Evolutionary conservation across 2,329 filamentous ascomycete genomes (phyloP), one percentile per base, ranked within the genome.

Genomic region (Hawksworthiomyces lignivorus): DNA sequence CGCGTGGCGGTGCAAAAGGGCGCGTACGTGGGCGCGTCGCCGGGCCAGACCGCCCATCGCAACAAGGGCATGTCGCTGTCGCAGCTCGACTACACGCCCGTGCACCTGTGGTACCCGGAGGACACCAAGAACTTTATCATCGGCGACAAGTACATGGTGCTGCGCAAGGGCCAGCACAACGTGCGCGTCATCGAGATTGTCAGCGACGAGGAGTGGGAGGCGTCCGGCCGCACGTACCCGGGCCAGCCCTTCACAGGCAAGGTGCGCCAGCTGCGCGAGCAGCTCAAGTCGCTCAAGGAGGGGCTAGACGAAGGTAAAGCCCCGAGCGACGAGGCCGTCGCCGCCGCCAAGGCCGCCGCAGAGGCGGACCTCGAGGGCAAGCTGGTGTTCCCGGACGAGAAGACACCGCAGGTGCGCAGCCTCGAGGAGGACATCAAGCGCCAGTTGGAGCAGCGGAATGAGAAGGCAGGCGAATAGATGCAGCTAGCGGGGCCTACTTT

Each of bases 141-240:
- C 15, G 74, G 80, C 47, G 74, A 58, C 43, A 67, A 70, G 48
- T 50, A 81, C 35, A 62, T 82, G 48, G 70, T 82, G 50, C 62
- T 82, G 40, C 74, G 79, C 49, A 76, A 71, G 54, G 77, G 77
- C 50, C 81, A 80, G 62, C 72, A 79, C 59, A 77, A 80, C 48
- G 59, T 82, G 34, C 72, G 76, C 34, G 69, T 81, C 49, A 65
- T 82, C 39, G 66, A 80, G 58, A 64, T 82, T 47, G 63, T 82
- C 22, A 63, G 60, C 47, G 74, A 82, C 53, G 63, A 73, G 35
- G 69, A 70, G 45, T 80, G 72, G 67, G 52, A 59, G 31, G 53
- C 50, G 5, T 69, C 64, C 43, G 75, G 75, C 21, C 44, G 62
- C 47, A 60, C 60, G 15, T 80, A 80, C 55, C 68, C 71, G 1